Percentiles rank a stretch among this genome's conserved stretches.
Evolutionary conservation across 2,329 filamentous ascomycete species (phyloP).

Genomic region (Microcyclospora tardicrescens): DNA sequence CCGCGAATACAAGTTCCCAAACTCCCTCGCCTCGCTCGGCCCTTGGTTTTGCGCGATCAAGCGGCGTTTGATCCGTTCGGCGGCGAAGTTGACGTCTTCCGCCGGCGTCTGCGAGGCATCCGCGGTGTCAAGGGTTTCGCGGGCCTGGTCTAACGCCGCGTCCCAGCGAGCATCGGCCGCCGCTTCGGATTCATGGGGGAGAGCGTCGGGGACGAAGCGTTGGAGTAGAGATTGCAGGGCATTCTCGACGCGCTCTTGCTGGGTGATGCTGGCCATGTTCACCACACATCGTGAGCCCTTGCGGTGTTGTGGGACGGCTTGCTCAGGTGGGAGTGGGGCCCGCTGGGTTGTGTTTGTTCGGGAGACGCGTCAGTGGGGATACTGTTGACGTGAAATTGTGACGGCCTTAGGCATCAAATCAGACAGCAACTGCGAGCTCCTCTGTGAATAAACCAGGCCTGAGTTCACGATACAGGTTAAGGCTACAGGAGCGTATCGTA

Average conservation of each 20-base stretch:
- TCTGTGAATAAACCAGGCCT: too few relatives aligned
- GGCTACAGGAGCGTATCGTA: too few relatives aligned
- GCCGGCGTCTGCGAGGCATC: constrained; percentile 41
- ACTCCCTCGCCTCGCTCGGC: constrained; percentile 63
- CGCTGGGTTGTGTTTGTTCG: too few relatives aligned
- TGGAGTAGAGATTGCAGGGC: constrained; percentile 69
- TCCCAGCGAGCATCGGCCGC: constrained; percentile 56
- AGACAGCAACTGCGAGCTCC: too few relatives aligned
- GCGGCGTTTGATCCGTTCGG: constrained; percentile 81
- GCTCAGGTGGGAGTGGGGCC: too few relatives aligned
- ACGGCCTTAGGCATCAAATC: constrained; percentile 1
- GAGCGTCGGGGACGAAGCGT: constrained; percentile 52
- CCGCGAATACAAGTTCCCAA: constrained; percentile 81
- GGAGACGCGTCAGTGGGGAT: too few relatives aligned
- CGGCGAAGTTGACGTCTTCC: constrained; percentile 77
- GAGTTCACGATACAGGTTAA: too few relatives aligned
- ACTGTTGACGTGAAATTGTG: background rate
- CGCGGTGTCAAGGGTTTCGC: constrained; percentile 30
- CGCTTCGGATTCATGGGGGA: constrained; percentile 54
- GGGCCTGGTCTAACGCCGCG: constrained; percentile 41
- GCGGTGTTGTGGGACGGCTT: too few relatives aligned
- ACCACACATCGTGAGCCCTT: too few relatives aligned
- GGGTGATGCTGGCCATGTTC: constrained; percentile 11
- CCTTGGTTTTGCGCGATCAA: constrained; percentile 65
- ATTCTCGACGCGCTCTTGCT: constrained; percentile 54